These are phyloP conservation scores for Chytridium lagenaria DNA, from an alignment of 371 early-diverging fungal species.

Conservation along the genomic window DNA sequence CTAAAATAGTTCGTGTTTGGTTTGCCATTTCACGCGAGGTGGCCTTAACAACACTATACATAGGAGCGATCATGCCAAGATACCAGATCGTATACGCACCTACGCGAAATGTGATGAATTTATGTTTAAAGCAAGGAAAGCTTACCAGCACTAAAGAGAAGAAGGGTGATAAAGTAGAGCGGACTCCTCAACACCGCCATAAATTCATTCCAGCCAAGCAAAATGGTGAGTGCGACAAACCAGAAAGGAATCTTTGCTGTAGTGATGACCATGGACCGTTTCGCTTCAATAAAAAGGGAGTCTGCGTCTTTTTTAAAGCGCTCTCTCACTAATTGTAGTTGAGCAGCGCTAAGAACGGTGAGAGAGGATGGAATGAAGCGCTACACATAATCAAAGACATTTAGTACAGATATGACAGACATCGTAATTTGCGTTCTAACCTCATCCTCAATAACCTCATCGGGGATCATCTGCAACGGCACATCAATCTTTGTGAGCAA, in stretches of 20 bases:
- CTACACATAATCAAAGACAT: slow-evolving; percentile 18
- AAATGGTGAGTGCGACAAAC: slow-evolving; percentile 76
- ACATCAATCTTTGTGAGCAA: slow-evolving; percentile 48
- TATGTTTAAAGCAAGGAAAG: neutral
- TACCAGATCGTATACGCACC: slow-evolving; percentile 44
- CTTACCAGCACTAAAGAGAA: slow-evolving; percentile 49
- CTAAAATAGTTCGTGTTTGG: slow-evolving; percentile 32
- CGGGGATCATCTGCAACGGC: slow-evolving; percentile 36
- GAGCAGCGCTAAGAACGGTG: slow-evolving; percentile 64
- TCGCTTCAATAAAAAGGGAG: slow-evolving; percentile 91
- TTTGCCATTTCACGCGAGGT: slow-evolving; percentile 37
- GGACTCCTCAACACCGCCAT: slow-evolving; percentile 82
- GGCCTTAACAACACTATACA: slow-evolving; percentile 43
- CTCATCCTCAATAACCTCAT: slow-evolving; percentile 46
- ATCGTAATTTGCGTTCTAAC: slow-evolving; percentile 15
- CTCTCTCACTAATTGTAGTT: slow-evolving; percentile 77
- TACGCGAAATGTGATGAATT: slow-evolving; percentile 1
- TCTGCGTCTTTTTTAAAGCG: slow-evolving; percentile 90
- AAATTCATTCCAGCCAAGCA: slow-evolving; percentile 94
- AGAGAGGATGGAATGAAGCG: slow-evolving; percentile 40
- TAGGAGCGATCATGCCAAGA: slow-evolving; percentile 48
- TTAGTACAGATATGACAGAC: neutral
- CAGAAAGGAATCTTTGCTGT: slow-evolving; percentile 88
- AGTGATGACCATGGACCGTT: slow-evolving; percentile 87
- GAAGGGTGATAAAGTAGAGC: slow-evolving; percentile 70